A percentile compares a stretch with the other conserved stretches of the same genome.
Evolutionary conservation across 768 basidiomycete genomes (phyloP).

Genomic region (Lentinula edodes): DNA sequence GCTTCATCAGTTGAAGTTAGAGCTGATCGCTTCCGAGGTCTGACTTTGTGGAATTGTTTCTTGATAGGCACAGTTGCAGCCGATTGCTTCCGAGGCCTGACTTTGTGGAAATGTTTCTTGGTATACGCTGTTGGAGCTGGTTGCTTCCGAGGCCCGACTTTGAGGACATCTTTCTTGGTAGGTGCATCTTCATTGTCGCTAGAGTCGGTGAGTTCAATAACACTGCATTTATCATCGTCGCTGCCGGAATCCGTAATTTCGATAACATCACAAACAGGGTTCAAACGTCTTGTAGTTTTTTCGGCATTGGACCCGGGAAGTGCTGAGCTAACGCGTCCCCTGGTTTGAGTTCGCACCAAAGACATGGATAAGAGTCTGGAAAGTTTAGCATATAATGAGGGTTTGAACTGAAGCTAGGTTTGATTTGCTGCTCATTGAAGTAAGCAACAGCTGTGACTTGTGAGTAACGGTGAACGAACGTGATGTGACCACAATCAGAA

Average conservation of each 20-base stretch:
- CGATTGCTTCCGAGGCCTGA: too few species aligned
- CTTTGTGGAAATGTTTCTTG: too few species aligned
- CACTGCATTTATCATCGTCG: too few species aligned
- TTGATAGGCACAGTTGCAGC: too few species aligned
- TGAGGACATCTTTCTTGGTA: not conserved
- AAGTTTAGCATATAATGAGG: not conserved
- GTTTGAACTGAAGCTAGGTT: not conserved
- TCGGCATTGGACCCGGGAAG: not conserved
- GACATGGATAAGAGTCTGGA: not conserved
- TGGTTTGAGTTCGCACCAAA: not conserved
- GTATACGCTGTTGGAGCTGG: too few species aligned
- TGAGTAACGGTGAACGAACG: not conserved
- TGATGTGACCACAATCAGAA: not conserved
- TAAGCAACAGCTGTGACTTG: not conserved
- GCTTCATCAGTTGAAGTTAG: too few species aligned
- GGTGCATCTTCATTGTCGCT: constrained; percentile 19
- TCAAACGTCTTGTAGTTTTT: not conserved
- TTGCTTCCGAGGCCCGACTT: not conserved
- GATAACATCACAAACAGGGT: constrained; percentile 26
- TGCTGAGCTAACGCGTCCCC: not conserved
- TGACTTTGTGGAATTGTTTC: too few species aligned
- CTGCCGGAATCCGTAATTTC: constrained; percentile 28
- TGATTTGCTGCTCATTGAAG: not conserved
- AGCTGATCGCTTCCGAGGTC: too few species aligned
- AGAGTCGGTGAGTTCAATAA: constrained; percentile 26